phyloP scores from a whole-genome alignment of 2,329 filamentous ascomycete species.

The Colletotrichum caudatum region DNA sequence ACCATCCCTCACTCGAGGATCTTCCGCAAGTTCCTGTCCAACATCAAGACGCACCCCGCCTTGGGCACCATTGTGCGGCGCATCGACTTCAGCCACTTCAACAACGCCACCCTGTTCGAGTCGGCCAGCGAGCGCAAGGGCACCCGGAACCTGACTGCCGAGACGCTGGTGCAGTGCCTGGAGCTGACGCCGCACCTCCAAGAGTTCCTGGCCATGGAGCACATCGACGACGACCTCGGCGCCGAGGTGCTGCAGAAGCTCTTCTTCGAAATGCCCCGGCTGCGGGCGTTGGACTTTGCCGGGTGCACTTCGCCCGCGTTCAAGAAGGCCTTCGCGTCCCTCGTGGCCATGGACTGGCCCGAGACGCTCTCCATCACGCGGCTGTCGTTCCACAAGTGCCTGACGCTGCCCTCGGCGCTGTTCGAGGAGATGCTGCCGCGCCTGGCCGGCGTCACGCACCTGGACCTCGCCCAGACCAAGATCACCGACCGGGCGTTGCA shows the following conservation, averaged over 20 bases:
- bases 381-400: slow-evolving; percentile 83
- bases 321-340: slow-evolving; percentile 71
- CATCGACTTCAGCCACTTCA: slow-evolving; percentile 88
- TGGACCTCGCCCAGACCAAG: slow-evolving; percentile 83
- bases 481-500: slow-evolving; percentile 78
- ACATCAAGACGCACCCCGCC: slow-evolving; percentile 73
- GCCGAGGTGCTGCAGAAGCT: slow-evolving; percentile 77
- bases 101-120: slow-evolving; percentile 80
- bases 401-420: slow-evolving; percentile 73
- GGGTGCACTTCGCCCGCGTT: slow-evolving; percentile 78
- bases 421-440: slow-evolving; percentile 80
- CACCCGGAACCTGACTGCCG: slow-evolving; percentile 80
- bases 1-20: slow-evolving; percentile 86
- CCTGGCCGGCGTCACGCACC: slow-evolving; percentile 76
- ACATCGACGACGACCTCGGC: slow-evolving; percentile 81
- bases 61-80: slow-evolving; percentile 82
- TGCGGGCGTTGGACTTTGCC: slow-evolving; percentile 81
- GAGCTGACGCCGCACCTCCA: slow-evolving; percentile 78
- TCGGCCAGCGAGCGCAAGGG: slow-evolving; percentile 80
- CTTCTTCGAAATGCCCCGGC: slow-evolving; percentile 72
- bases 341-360: slow-evolving; percentile 65
- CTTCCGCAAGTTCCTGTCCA: slow-evolving; percentile 83
- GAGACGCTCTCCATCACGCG: slow-evolving; percentile 71
- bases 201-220: slow-evolving; percentile 84
- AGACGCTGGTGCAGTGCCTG: slow-evolving; percentile 78